Evolutionary conservation across 257 asterid genomes (phyloP).

Genomic region (Solanum verrucosum): DNA sequence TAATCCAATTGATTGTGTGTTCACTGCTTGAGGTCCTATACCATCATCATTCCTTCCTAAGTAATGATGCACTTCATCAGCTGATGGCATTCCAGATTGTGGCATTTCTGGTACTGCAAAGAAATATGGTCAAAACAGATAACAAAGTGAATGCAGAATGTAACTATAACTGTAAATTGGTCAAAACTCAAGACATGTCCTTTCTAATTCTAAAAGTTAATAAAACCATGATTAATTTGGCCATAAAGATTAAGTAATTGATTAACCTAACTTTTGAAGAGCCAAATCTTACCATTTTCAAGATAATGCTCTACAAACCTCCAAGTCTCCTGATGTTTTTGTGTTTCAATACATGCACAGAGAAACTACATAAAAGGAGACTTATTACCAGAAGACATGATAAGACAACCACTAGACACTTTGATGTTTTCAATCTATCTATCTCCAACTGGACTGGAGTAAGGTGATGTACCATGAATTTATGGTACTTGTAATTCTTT

Average conservation of each 20-base stretch:
- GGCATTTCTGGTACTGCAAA: constrained; percentile 12
- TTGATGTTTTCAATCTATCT: background rate
- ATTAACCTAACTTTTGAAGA: background rate
- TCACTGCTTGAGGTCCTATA: constrained; percentile 23
- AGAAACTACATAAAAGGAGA: background rate
- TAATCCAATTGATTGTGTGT: constrained; percentile 11
- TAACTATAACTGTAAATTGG: background rate
- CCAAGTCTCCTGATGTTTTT: background rate
- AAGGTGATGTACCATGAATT: too few species aligned
- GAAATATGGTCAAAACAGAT: background rate
- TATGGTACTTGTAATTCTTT: too few species aligned
- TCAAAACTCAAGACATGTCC: background rate
- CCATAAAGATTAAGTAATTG: background rate
- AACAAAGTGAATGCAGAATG: background rate
- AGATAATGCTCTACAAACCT: background rate
- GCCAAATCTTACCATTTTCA: background rate
- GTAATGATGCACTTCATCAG: constrained; percentile 19
- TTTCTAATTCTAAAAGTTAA: background rate
- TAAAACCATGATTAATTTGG: background rate
- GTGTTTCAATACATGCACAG: background rate
- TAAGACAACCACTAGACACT: background rate
- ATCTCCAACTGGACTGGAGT: background rate
- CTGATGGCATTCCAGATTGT: constrained; percentile 10
- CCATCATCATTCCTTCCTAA: constrained; percentile 18
- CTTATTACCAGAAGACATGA: background rate